phyloP scores from a whole-genome alignment of 1,284 basidiomycete genomes.

The Amylostereum chailletii region DNA sequence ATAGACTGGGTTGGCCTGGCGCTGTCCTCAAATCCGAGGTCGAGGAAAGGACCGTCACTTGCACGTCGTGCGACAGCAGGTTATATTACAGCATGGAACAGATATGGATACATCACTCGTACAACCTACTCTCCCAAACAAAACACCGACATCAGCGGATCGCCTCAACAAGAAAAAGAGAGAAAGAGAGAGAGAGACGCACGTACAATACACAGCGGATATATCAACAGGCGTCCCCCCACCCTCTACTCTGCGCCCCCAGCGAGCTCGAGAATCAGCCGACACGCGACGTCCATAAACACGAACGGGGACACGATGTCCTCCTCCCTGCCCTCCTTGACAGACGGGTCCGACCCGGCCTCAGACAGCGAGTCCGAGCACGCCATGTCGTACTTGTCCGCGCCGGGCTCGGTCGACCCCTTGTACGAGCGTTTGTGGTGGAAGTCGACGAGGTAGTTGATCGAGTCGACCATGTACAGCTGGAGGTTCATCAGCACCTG shows the following conservation, averaged over 20 bases:
- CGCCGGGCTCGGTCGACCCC: slow-evolving; percentile 50
- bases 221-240: slow-evolving; percentile 3
- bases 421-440: slow-evolving; percentile 91
- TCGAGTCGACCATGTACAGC: slow-evolving; percentile 90
- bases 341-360: slow-evolving; percentile 35
- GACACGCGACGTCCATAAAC: slow-evolving; percentile 93
- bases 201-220: not conserved
- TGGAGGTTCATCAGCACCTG: slow-evolving; percentile 96
- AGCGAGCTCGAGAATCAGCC: slow-evolving; percentile 72
- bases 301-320: slow-evolving; percentile 90
- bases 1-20: no score
- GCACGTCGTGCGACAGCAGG: no score
- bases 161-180: not conserved
- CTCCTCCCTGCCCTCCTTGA: slow-evolving; percentile 49
- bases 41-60: no score
- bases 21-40: no score
- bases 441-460: slow-evolving; percentile 98
- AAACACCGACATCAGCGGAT: slow-evolving; percentile 2
- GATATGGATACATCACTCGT: slow-evolving; percentile 6
- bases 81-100: no score
- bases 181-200: not conserved
- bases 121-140: slow-evolving; percentile 2
- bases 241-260: slow-evolving; percentile 34
- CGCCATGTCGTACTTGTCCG: slow-evolving; percentile 62
- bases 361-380: slow-evolving; percentile 43